Evolutionary conservation across 768 basidiomycete genomes (phyloP).

Genomic region (Lactarius sanguifluus): DNA sequence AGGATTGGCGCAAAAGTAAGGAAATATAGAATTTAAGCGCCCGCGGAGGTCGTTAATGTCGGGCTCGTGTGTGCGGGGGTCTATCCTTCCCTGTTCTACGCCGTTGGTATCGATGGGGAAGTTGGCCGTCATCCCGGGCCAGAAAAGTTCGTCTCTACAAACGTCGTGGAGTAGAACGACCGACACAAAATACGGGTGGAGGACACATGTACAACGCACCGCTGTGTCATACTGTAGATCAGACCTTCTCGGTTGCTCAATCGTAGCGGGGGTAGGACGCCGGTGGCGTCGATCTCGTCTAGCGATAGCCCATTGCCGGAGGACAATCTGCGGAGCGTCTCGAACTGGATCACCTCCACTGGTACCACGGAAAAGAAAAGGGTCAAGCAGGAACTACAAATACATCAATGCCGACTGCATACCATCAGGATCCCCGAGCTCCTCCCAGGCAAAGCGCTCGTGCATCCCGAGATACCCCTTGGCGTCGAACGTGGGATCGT

Average conservation of each 20-base stretch:
- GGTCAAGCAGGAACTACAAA: background rate
- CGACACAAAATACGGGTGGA: background rate
- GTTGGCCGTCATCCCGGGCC: slow-evolving; percentile 16
- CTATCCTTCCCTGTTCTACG: slow-evolving; percentile 21
- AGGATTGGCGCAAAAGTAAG: slow-evolving; percentile 32
- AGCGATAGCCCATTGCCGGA: slow-evolving; percentile 40
- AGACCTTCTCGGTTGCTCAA: background rate
- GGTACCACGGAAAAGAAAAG: slow-evolving; percentile 35
- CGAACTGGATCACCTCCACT: slow-evolving; percentile 49
- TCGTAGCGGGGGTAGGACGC: slow-evolving; percentile 43
- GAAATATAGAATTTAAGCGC: slow-evolving; percentile 30
- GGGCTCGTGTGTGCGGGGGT: slow-evolving; percentile 25
- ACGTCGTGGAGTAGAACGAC: background rate
- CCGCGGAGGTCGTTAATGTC: slow-evolving; percentile 31
- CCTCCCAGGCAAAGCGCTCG: slow-evolving; percentile 52
- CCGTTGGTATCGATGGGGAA: slow-evolving; percentile 12
- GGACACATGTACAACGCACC: slow-evolving; percentile 28
- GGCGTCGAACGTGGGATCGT: slow-evolving; percentile 55
- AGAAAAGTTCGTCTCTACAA: slow-evolving; percentile 16
- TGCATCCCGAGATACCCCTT: slow-evolving; percentile 44
- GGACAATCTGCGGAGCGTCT: slow-evolving; percentile 48
- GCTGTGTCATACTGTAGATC: slow-evolving; percentile 32
- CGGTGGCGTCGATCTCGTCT: slow-evolving; percentile 49
- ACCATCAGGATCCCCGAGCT: slow-evolving; percentile 44
- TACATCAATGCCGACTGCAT: slow-evolving; percentile 27